Evolutionary conservation across 73 alveolate genomes (phyloP).

Genomic region (Breviolum minutum): DNA sequence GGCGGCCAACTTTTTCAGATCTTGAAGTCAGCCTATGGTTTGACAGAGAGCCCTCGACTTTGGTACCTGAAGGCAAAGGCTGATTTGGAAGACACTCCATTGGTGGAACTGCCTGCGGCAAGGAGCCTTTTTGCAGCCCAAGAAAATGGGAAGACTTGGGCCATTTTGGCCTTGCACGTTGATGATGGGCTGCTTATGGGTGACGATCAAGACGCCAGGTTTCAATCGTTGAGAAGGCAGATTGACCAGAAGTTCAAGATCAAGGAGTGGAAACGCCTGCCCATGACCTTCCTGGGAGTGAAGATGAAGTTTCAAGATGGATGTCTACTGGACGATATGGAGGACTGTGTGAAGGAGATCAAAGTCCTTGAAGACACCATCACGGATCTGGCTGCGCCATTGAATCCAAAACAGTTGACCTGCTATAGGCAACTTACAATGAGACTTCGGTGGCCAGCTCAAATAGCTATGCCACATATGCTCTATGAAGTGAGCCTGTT

Average conservation of each 20-base stretch:
- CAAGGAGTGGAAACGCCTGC: neutral
- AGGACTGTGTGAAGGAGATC: neutral
- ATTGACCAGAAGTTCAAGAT: slow-evolving; percentile 1
- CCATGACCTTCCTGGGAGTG: neutral
- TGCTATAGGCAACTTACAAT: neutral
- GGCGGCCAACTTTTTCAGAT: neutral
- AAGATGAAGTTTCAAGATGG: neutral
- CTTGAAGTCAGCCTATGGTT: neutral
- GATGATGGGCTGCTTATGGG: slow-evolving; percentile 50
- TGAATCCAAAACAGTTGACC: neutral
- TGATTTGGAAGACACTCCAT: neutral
- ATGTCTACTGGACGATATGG: neutral
- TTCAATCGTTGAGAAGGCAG: neutral
- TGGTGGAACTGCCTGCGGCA: neutral
- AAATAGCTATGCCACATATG: neutral
- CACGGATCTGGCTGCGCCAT: neutral
- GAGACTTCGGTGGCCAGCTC: neutral
- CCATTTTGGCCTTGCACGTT: slow-evolving; percentile 13
- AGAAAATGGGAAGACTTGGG: neutral
- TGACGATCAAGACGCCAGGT: neutral
- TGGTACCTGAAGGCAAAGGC: slow-evolving; percentile 32
- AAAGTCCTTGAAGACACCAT: neutral
- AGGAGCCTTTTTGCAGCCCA: neutral
- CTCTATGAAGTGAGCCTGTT: neutral
- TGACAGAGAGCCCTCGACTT: neutral